Base-by-base conservation (phyloP, 768 basidiomycete species). In the Harrya chromipes region DNA sequence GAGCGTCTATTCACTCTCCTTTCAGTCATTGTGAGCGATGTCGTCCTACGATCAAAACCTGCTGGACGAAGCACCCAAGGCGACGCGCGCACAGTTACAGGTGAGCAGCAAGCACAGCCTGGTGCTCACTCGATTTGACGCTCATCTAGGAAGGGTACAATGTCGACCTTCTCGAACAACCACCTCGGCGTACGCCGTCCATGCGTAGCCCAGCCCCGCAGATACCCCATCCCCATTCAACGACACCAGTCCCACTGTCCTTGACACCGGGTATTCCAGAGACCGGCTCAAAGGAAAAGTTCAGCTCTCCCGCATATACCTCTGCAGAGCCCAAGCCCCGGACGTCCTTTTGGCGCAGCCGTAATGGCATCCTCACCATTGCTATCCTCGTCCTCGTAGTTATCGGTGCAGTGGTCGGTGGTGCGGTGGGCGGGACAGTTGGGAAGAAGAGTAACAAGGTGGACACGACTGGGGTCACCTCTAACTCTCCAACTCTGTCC, bases 331-430 rank as follows among this genome's bases (percentile, higher is more conserved):
- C 57, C 13, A 55, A 26, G 27, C 16, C 56, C 8, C 40, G 24
- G 16, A 29, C 43, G 14, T 72, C 79, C 5, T 84, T 80, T 64
- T 83, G 77, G 71, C 72, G 75, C 43, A 78, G 67, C 20, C 73
- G 58, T 26, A 75, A 70, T 16, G 79, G 79, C 8, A 66, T 73
- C 7, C 61, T 79, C 34, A 57, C 65, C 46, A 59, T 78, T 16
- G 50, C 64, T 47, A 36, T 80, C 44, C 55, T 67, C 14, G 62
- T 57, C 3, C 24, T 82, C 36, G 57, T 80, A 24, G 52, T 81
- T 43, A 46, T 84, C 37, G 82, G 67, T 1, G 82, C 74, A 1
- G 68, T 78, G 2, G 73, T 84, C 8, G 83, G 81, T 1, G 83
- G 81, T 19, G 81, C 73, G 0, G 82, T 83, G 1, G 83, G 80